These are phyloP conservation scores for Oryza longistaminata DNA, from an alignment of 176 grass and related monocot species.

Conservation along the genomic window DNA sequence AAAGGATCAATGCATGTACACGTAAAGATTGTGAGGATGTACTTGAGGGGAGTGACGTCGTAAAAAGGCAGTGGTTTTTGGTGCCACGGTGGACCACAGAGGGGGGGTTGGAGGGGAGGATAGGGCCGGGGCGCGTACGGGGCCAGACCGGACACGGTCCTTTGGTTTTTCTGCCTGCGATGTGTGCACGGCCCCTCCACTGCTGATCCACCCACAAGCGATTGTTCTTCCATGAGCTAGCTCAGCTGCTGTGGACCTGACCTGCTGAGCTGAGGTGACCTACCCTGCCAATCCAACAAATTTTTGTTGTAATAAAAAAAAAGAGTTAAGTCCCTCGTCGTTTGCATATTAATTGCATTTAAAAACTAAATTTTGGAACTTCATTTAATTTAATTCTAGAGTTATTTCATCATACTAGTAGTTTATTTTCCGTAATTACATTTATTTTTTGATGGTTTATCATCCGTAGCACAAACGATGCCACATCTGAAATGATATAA, in stretches of 20 bases:
- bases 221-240: conserved; percentile 33
- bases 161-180: conserved; percentile 32
- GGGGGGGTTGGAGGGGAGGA: background rate
- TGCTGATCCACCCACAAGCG: conserved; percentile 52
- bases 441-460: too few species aligned
- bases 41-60: background rate
- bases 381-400: too few species aligned
- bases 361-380: too few species aligned
- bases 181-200: conserved; percentile 3
- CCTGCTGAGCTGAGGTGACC: conserved; percentile 13
- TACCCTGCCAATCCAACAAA: background rate
- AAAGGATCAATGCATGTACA: background rate
- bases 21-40: background rate
- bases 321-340: too few species aligned
- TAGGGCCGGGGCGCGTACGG: conserved; percentile 17
- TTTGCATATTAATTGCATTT: too few species aligned
- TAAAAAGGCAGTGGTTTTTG: background rate
- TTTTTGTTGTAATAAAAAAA: too few species aligned
- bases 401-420: too few species aligned
- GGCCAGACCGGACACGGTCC: conserved; percentile 20
- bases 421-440: too few species aligned
- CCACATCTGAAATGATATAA: too few species aligned
- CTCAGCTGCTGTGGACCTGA: conserved; percentile 25
- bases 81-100: background rate
- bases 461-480: too few species aligned